Evolutionary conservation across 2,329 filamentous ascomycete genomes (phyloP).

Genomic region (Epichloe elymi): DNA sequence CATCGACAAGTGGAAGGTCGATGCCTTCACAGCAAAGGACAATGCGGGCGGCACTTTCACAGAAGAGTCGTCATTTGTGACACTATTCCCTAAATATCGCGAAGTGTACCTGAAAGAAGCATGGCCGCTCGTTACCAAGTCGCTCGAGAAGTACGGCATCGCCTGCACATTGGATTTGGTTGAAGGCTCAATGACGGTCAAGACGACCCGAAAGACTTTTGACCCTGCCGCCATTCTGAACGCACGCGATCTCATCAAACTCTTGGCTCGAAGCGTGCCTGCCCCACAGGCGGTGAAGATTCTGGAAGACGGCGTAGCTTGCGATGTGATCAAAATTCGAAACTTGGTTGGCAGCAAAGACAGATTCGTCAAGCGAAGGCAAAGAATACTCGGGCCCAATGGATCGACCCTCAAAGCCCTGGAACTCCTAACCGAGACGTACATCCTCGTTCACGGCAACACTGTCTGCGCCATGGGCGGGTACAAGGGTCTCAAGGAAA

Average conservation of each 20-base stretch:
- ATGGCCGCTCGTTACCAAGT: constrained; percentile 82
- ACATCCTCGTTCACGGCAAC: constrained; percentile 93
- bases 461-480: constrained; percentile 86
- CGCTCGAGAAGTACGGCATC: constrained; percentile 77
- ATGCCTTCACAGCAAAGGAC: constrained; percentile 73
- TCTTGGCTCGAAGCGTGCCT: constrained; percentile 82
- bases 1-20: constrained; percentile 93
- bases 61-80: constrained; percentile 83
- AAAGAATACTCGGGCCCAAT: constrained; percentile 82
- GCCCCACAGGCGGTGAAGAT: constrained; percentile 91
- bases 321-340: constrained; percentile 92
- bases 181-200: constrained; percentile 92
- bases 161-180: constrained; percentile 88
- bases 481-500: constrained; percentile 86
- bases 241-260: constrained; percentile 84
- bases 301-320: constrained; percentile 78
- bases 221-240: constrained; percentile 91
- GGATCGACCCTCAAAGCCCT: constrained; percentile 90
- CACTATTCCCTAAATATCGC: constrained; percentile 89
- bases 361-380: constrained; percentile 84
- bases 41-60: constrained; percentile 76
- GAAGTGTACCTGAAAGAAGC: constrained; percentile 86
- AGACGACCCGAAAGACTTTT: constrained; percentile 81
- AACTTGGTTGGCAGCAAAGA: constrained; percentile 88
- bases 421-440: constrained; percentile 80